phyloP scores from a whole-genome alignment of 2,329 filamentous ascomycete species.

The Epichloe brachyelytri region DNA sequence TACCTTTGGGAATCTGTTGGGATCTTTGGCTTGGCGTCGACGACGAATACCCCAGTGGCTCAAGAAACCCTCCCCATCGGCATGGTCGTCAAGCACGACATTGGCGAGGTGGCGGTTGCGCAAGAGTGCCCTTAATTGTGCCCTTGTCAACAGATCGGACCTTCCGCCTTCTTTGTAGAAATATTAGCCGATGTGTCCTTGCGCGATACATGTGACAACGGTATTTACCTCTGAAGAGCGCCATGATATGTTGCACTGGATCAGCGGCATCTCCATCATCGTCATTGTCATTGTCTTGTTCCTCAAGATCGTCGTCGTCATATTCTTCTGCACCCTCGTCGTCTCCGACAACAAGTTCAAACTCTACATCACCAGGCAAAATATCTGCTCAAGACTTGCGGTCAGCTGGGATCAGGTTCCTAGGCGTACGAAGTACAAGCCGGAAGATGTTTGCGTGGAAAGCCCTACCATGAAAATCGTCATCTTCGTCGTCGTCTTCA shows the following conservation, averaged over 20 bases:
- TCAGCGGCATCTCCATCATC: slow-evolving; percentile 13
- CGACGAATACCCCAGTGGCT: slow-evolving; percentile 33
- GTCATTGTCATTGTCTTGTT: slow-evolving; percentile 12
- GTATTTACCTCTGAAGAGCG: slow-evolving; percentile 18
- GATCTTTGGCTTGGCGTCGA: slow-evolving; percentile 29
- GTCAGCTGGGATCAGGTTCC: background rate
- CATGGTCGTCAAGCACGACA: slow-evolving; percentile 23
- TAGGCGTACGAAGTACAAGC: background rate
- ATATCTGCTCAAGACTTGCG: background rate
- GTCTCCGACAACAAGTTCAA: slow-evolving; percentile 12
- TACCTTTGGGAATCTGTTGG: slow-evolving; percentile 62
- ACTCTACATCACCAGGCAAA: slow-evolving; percentile 8
- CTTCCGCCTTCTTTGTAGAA: slow-evolving; percentile 13
- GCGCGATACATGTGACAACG: background rate
- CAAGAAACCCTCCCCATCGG: slow-evolving; percentile 22
- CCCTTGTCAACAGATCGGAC: slow-evolving; percentile 19
- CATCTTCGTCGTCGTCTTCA: slow-evolving; percentile 10
- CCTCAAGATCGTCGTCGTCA: slow-evolving; percentile 14
- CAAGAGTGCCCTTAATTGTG: slow-evolving; percentile 28
- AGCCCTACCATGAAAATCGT: slow-evolving; percentile 10
- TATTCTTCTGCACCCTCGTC: slow-evolving; percentile 10
- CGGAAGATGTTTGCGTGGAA: background rate
- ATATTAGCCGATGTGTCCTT: background rate
- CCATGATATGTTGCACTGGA: slow-evolving; percentile 23
- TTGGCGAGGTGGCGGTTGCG: slow-evolving; percentile 25